Conservation (phyloP, 192 early-diverging fungal genomes). For the Linnemannia hyalina region DNA sequence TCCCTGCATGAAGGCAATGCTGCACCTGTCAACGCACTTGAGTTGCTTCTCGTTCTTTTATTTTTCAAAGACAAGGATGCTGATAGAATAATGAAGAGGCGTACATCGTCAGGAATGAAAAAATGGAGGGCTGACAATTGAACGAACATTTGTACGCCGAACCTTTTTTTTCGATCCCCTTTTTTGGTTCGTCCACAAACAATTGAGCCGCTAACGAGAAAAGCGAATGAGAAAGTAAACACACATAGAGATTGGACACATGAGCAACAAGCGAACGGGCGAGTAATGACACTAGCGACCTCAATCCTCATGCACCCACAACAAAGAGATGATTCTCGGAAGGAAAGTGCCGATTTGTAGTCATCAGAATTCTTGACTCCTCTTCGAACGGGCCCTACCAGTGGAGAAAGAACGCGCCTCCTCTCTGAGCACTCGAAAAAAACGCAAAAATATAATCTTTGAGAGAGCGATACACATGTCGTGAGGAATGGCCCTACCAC, state of each 20-base stretch:
- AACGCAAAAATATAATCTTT: no score
- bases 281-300: not conserved
- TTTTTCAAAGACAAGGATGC: no score
- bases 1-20: not conserved
- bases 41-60: no score
- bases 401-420: not conserved
- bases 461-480: not conserved
- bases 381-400: not conserved
- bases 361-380: not conserved
- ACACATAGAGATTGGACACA: not conserved
- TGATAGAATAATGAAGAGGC: no score
- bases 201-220: not conserved
- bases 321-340: not conserved
- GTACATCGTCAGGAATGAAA: no score
- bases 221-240: no score
- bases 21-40: no score
- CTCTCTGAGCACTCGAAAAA: not conserved
- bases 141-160: not conserved
- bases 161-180: not conserved
- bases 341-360: not conserved
- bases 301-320: not conserved
- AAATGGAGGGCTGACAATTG: no score
- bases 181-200: not conserved
- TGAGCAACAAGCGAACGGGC: not conserved
- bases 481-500: not conserved